Percentiles rank a stretch among this genome's conserved stretches.
Conservation (phyloP, 2,329 filamentous ascomycete species). For the Botrytis cinerea region DNA sequence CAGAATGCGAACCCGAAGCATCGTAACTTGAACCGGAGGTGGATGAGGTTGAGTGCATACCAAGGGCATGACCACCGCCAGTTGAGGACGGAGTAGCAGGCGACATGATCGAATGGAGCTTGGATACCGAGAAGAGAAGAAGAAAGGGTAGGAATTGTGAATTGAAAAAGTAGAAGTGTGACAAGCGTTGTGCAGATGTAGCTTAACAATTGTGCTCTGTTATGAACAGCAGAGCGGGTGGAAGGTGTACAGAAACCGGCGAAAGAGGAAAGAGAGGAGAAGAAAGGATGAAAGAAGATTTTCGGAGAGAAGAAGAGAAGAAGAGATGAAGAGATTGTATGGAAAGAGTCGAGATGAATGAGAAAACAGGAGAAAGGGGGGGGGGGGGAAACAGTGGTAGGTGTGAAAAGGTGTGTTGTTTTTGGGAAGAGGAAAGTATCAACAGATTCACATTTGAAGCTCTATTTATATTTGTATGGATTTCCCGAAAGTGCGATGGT, state of each 20-base stretch:
- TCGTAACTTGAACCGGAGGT: not conserved
- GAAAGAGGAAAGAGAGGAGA: not conserved
- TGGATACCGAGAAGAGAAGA: not conserved
- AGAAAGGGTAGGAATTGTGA: not conserved
- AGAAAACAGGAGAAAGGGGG: not conserved
- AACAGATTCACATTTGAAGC: not conserved
- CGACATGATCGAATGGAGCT: slow-evolving; percentile 15
- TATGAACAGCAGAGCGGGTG: not conserved
- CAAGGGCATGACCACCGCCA: slow-evolving; percentile 5
- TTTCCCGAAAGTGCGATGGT: not conserved
- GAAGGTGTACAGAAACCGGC: slow-evolving; percentile 1
- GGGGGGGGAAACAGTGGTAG: slow-evolving; percentile 1
- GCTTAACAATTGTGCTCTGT: slow-evolving; percentile 5
- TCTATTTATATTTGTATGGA: not conserved
- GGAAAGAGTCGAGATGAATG: not conserved
- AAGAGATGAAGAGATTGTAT: not conserved
- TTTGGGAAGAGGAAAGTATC: slow-evolving; percentile 10
- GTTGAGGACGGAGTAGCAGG: slow-evolving; percentile 22
- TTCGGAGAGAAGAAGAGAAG: not conserved
- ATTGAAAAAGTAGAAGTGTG: not conserved
- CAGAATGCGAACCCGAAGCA: slow-evolving; percentile 2
- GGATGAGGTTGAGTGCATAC: slow-evolving; percentile 10
- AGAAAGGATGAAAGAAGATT: not conserved
- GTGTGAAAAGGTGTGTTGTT: slow-evolving; percentile 11
- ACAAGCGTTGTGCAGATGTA: not conserved